Conservation (phyloP, 2,329 filamentous ascomycete species). For the Chrysosporium queenslandicum region DNA sequence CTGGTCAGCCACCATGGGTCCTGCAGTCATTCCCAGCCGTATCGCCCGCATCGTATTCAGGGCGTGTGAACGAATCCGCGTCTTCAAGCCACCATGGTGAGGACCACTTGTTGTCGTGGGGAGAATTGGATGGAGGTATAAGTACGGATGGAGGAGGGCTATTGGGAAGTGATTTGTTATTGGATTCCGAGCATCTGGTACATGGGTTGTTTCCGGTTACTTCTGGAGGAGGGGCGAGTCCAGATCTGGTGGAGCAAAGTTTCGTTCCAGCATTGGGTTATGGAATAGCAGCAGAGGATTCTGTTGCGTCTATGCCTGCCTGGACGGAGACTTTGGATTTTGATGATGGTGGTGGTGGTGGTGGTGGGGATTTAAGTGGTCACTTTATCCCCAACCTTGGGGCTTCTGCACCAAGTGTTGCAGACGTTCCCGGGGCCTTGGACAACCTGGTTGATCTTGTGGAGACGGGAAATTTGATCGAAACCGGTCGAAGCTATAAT, state of each 20-base stretch:
- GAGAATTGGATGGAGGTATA: not conserved
- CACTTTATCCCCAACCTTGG: not conserved
- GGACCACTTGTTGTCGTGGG: not conserved
- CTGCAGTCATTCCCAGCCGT: constrained; percentile 1
- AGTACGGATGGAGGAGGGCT: constrained; percentile 1
- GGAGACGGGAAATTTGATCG: not conserved
- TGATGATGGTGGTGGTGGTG: too few relatives aligned
- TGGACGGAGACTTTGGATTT: constrained; percentile 3
- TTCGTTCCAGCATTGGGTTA: not conserved
- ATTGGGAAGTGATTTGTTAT: not conserved
- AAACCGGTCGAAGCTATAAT: not conserved
- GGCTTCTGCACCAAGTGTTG: not conserved
- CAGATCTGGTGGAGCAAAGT: not conserved
- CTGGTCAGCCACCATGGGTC: constrained; percentile 9
- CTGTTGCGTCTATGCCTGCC: not conserved
- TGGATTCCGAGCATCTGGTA: not conserved
- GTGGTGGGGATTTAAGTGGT: not conserved
- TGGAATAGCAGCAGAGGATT: not conserved
- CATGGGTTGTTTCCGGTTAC: not conserved
- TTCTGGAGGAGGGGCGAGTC: not conserved
- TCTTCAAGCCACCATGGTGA: constrained; percentile 13
- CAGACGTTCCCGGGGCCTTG: not conserved
- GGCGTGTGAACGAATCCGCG: not conserved
- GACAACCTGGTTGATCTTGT: not conserved
- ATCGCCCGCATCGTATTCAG: not conserved